Conservation (phyloP, 2,329 filamentous ascomycete species). For the Aquanectria penicillioides region DNA sequence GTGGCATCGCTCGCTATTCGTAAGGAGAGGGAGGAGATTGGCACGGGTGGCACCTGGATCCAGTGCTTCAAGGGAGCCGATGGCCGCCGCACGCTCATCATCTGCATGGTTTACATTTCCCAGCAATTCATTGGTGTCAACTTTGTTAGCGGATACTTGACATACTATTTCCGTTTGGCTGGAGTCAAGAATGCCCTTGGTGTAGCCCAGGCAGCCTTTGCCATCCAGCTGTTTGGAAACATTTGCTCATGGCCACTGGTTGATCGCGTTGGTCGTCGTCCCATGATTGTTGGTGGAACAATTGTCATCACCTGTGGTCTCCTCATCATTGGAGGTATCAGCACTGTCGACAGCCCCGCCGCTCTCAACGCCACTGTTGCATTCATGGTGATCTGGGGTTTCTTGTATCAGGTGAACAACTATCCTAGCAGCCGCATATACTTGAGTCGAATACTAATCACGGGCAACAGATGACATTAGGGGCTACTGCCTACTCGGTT, state of each 20-base stretch:
- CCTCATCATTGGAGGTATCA: slow-evolving; percentile 44
- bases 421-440: no score
- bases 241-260: slow-evolving; percentile 43
- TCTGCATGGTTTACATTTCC: slow-evolving; percentile 43
- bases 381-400: slow-evolving; percentile 42
- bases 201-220: slow-evolving; percentile 41
- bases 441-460: background rate
- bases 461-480: slow-evolving; percentile 32
- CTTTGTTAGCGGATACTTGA: slow-evolving; percentile 40
- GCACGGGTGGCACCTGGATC: slow-evolving; percentile 30
- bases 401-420: slow-evolving; percentile 39
- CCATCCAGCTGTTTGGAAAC: slow-evolving; percentile 43
- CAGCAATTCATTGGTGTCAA: slow-evolving; percentile 44
- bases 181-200: slow-evolving; percentile 40
- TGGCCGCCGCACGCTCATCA: slow-evolving; percentile 38
- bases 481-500: slow-evolving; percentile 42
- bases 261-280: slow-evolving; percentile 41
- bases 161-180: slow-evolving; percentile 39
- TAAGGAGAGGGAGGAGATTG: slow-evolving; percentile 29
- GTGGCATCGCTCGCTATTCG: slow-evolving; percentile 34
- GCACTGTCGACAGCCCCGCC: slow-evolving; percentile 32
- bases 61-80: slow-evolving; percentile 41
- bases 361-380: slow-evolving; percentile 39
- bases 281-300: slow-evolving; percentile 42
- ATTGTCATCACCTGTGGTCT: slow-evolving; percentile 39